Evolutionary conservation across 176 grass and related monocot genomes (phyloP), one percentile per base, ranked within the genome.

Genomic region (Zea mays): DNA sequence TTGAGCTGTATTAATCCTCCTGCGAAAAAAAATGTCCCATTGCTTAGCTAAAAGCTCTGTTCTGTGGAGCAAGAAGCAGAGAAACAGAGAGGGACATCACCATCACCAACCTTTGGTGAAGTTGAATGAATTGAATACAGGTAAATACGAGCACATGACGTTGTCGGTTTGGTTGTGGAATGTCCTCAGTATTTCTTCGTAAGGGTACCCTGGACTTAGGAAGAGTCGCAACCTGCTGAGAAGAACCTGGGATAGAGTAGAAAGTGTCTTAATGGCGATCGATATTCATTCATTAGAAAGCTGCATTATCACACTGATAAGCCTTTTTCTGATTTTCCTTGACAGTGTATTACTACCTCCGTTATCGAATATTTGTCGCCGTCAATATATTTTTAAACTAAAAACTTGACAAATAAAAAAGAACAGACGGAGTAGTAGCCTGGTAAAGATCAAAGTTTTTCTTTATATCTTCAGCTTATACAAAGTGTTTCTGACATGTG

Each of bases 1-100:
- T 97, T 97, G 74, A 97, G 83, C 35, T 97, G 90, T 85, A 97
- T 97, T 12, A 97, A n/a, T 80, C 93, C 93, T 83, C 93, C 93
- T 97, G 82, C 65, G 27, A 27, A 27, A 27, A 27, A 85, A 74
- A 77, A 52, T 14, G 71, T 81, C 67, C 6, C 6, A 49, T 67
- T 68, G 16, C 37, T 85, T 73, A 76, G 37, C n/a, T n/a, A n/a
- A n/a, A n/a, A n/a, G n/a, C 45, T 73, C 73, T 63, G 49, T 71
- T 83, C 13, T 57, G 33, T 70, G 16, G 27, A 46, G 3, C 20
- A 73, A 83, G 54, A 14, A 63, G 79, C 10, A 59, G 27, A 61
- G 70, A 74, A 82, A 57, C 6, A 69, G 76, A 35, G 40, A 39
- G 11, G 40, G 21, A 17, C 45, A 58, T 57, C 19, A 74, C 86